Conservation (phyloP, 2,329 filamentous ascomycete genomes). For the Zymoseptoria passerinii region DNA sequence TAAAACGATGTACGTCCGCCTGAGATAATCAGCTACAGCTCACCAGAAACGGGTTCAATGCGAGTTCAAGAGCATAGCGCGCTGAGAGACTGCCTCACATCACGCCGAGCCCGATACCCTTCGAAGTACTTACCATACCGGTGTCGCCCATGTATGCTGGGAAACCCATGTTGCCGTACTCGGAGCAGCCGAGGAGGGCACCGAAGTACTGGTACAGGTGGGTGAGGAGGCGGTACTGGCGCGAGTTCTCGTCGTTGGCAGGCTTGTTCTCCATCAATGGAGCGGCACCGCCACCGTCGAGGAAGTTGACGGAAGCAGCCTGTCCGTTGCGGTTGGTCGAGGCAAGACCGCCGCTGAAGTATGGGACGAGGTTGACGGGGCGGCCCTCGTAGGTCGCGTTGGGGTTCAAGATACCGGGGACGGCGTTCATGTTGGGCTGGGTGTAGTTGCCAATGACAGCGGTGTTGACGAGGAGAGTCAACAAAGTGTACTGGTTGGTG, state of each 20-base stretch:
- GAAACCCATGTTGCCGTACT: constrained; percentile 44
- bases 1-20: constrained; percentile 49
- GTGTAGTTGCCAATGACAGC: constrained; percentile 48
- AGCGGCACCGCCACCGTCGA: constrained; percentile 51
- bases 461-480: constrained; percentile 54
- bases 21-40: no score
- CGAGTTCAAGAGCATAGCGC: no score
- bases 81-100: no score
- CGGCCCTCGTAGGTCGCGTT: constrained; percentile 43
- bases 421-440: constrained; percentile 43
- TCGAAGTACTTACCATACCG: constrained; percentile 30
- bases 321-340: constrained; percentile 46
- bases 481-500: constrained; percentile 47
- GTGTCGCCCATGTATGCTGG: constrained; percentile 41
- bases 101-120: no score
- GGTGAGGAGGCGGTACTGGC: constrained; percentile 52
- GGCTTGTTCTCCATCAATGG: constrained; percentile 50
- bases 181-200: constrained; percentile 48
- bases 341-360: constrained; percentile 49
- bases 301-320: constrained; percentile 49
- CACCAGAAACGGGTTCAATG: no score
- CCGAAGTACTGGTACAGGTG: constrained; percentile 58
- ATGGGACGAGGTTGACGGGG: constrained; percentile 50
- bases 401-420: constrained; percentile 50
- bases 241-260: constrained; percentile 42